Conservation (phyloP, 371 early-diverging fungal genomes). For the Rhizopus microsporus region DNA sequence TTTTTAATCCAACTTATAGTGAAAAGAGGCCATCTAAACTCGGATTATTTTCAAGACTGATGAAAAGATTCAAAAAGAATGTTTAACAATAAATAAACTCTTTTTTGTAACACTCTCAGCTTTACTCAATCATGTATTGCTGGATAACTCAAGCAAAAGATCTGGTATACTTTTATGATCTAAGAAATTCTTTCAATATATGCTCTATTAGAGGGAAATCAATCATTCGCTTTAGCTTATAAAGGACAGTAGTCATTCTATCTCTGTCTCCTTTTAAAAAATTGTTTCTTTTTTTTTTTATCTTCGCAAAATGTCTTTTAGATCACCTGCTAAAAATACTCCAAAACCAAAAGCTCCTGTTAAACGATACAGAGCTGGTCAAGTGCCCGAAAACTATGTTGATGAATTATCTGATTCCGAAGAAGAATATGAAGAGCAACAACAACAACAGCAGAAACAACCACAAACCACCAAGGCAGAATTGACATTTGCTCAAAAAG, state of each 20-base stretch:
- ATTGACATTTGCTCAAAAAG: slow-evolving; percentile 48
- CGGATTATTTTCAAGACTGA: background rate
- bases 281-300: slow-evolving; percentile 2
- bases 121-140: too few relatives aligned
- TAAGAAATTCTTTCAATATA: too few relatives aligned
- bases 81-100: background rate
- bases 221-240: too few relatives aligned
- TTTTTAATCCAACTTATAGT: background rate
- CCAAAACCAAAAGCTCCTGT: slow-evolving; percentile 49
- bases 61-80: slow-evolving; percentile 2
- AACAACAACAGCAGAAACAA: slow-evolving; percentile 33
- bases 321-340: slow-evolving; percentile 19
- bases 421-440: slow-evolving; percentile 32
- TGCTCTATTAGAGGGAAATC: too few relatives aligned
- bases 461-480: slow-evolving; percentile 15
- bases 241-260: too few relatives aligned
- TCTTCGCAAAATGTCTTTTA: slow-evolving; percentile 15
- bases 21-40: background rate
- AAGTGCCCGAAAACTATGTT: slow-evolving; percentile 59
- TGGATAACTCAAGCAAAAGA: too few relatives aligned
- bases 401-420: slow-evolving; percentile 60
- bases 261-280: background rate
- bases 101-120: too few relatives aligned
- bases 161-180: too few relatives aligned
- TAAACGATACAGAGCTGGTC: slow-evolving; percentile 64